phyloP scores from a whole-genome alignment of 495 filamentous ascomycete species.

The Xylaria castorea region DNA sequence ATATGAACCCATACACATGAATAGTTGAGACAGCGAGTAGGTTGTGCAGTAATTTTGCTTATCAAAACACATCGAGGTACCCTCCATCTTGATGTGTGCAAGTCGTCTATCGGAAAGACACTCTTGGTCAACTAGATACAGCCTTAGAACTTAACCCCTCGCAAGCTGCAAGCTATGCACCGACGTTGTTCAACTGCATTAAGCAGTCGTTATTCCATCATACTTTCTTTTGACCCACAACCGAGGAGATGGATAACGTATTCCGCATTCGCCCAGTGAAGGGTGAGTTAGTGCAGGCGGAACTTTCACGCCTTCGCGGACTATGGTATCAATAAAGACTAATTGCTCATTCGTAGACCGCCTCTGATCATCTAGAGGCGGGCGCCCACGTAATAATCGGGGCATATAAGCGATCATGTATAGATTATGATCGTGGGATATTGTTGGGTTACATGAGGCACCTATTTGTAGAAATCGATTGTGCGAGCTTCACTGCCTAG shows the following conservation, averaged over 20 bases:
- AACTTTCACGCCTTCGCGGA: background rate
- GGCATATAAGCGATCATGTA: background rate
- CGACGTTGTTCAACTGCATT: background rate
- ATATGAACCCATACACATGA: background rate
- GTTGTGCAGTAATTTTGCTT: background rate
- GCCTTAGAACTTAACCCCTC: background rate
- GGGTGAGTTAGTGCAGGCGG: conserved; percentile 4
- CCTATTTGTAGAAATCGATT: conserved; percentile 11
- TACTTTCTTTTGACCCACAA: background rate
- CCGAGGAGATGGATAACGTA: background rate
- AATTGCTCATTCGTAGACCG: conserved; percentile 4
- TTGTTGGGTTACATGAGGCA: background rate
- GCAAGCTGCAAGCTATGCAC: background rate
- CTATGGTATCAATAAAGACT: conserved; percentile 29
- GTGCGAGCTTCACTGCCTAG: conserved; percentile 40
- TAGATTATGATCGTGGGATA: conserved; percentile 2
- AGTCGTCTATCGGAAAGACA: conserved; percentile 20
- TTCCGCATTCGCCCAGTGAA: background rate
- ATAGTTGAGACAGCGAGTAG: background rate
- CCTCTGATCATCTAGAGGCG: conserved; percentile 9
- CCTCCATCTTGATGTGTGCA: background rate
- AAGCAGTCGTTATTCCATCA: conserved; percentile 3
- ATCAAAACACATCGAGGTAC: conserved; percentile 3
- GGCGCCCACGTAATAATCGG: background rate
- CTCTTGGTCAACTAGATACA: conserved; percentile 5